Evolutionary conservation across 192 early-diverging fungal species (phyloP), one percentile per base, ranked within the genome.

Genomic region (Coemansia sp.): DNA sequence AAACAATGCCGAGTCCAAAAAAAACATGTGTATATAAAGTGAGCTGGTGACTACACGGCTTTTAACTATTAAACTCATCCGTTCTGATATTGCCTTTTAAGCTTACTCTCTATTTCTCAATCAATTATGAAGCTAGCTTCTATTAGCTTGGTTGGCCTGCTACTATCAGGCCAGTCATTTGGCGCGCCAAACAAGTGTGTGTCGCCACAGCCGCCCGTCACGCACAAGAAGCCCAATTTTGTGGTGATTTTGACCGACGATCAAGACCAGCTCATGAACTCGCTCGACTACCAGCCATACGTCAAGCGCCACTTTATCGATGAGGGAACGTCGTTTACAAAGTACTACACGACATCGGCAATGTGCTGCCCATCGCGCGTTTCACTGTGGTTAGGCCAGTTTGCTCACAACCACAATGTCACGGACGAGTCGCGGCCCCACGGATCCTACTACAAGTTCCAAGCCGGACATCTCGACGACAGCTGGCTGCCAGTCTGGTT

Each of bases 351-450:
- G 3, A 91, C 89, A 2, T 88, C 85, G 2, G 81, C 89, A 1
- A 82, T 90, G 31, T 91, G 89, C 49, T 91, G 90, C 54, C 89
- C 89, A 5, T 87, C 85, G 59, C 84, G 90, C 11, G 88, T 90
- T 10, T 82, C 83, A 0, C 71, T 91, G 20, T 78, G 88, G 69
- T 74, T 82, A 3, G 85, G 88, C 11, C 87, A 90, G 62, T 90
- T 87, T 80, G 86, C 90, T 0, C 90, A 91, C 70, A 91, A 91
- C 66, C 63, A 64, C 63, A 70, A 54, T 46, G 73, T 84, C 34
- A 84, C 77, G 3, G 64, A 75, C 57, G 77, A 73, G n/a, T 42
- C 11, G 3, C 59, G 66, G 13, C 80, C 77, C 20, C 68, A 78
- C 66, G 82, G 85, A 34, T 74, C 79, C 12, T 88, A 87, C 63